Evolutionary conservation across 306 rosid species (phyloP), one percentile per base, ranked within the genome.

Genomic region (Ziziphus jujuba): DNA sequence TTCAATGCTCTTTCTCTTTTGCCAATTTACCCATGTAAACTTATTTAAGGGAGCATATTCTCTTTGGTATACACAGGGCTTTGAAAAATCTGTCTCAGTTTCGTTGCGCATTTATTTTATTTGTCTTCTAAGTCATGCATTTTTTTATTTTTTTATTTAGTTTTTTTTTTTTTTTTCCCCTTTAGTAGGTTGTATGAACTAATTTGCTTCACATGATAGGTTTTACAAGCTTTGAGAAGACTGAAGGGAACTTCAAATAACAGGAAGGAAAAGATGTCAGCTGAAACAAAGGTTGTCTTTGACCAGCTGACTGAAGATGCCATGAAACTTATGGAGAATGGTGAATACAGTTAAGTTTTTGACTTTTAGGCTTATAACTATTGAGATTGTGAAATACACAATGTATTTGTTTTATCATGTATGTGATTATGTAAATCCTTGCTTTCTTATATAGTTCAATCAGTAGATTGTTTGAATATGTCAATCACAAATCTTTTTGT

Each of bases 231-330:
- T 56, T 78, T 93, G 87, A 84, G 97, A 83, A 90, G 98, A 84
- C 82, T 93, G 81, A 93, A 93, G 80, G 98, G 98, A n/a, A 75
- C 72, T 45, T 70, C 80, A 16, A 75, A 67, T 75, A 88, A 80
- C 74, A 76, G 84, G 84, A 93, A 90, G 84, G 83, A 87, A 71
- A 93, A 93, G 82, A 93, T 93, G 98, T 69, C 96, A 5, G 75
- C 78, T 24, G 95, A 84, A 65, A 80, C 81, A 49, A 93, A 93
- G 79, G 31, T 72, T 57, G 74, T 87, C 68, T 93, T 90, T 75
- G 98, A 93, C 81, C 92, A 93, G 82, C 83, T 93, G 66, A 93
- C 98, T 11, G 98, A 93, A 85, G 98, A 93, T 77, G 95, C 98
- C 33, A 77, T 82, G 96, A 85, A 81, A 63, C 82, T 93, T 53